Evolutionary conservation across 2,329 filamentous ascomycete species (phyloP).

Genomic region (Colletotrichum liriopes): DNA sequence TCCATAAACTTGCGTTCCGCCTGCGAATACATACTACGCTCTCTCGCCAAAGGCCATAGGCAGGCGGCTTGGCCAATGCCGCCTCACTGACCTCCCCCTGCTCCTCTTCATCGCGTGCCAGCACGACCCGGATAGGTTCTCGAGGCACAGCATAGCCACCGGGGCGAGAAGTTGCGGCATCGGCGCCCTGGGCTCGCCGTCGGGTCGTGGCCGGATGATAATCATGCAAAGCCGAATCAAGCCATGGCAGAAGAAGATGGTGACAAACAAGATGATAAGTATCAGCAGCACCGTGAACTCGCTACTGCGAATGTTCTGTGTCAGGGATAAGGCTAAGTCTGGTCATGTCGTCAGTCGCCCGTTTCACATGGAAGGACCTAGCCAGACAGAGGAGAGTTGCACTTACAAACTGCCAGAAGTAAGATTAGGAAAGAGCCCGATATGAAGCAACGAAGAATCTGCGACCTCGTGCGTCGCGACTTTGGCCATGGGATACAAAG

Average conservation of each 20-base stretch:
- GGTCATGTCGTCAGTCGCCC: slow-evolving; percentile 8
- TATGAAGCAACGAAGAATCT: slow-evolving; percentile 74
- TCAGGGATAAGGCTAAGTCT: slow-evolving; percentile 83
- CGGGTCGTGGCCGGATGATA: slow-evolving; percentile 63
- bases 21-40: slow-evolving; percentile 75
- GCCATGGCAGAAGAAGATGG: slow-evolving; percentile 86
- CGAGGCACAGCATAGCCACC: slow-evolving; percentile 79
- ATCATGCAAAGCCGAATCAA: slow-evolving; percentile 82
- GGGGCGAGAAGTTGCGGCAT: slow-evolving; percentile 64
- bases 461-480: slow-evolving; percentile 67
- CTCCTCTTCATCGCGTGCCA: slow-evolving; percentile 82
- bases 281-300: slow-evolving; percentile 87
- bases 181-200: slow-evolving; percentile 44
- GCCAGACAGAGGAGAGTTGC: neutral
- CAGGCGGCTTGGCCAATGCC: slow-evolving; percentile 78
- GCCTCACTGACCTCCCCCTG: slow-evolving; percentile 63
- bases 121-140: slow-evolving; percentile 82
- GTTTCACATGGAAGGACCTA: neutral
- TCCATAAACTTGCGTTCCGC: neutral
- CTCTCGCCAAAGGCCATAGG: slow-evolving; percentile 88
- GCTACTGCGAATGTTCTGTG: slow-evolving; percentile 73
- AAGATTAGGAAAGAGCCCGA: slow-evolving; percentile 75
- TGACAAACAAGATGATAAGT: slow-evolving; percentile 80
- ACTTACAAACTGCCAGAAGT: slow-evolving; percentile 78
- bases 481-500: slow-evolving; percentile 71